phyloP scores from a whole-genome alignment of 2,329 filamentous ascomycete genomes.

The Hypoxylon sp. region DNA sequence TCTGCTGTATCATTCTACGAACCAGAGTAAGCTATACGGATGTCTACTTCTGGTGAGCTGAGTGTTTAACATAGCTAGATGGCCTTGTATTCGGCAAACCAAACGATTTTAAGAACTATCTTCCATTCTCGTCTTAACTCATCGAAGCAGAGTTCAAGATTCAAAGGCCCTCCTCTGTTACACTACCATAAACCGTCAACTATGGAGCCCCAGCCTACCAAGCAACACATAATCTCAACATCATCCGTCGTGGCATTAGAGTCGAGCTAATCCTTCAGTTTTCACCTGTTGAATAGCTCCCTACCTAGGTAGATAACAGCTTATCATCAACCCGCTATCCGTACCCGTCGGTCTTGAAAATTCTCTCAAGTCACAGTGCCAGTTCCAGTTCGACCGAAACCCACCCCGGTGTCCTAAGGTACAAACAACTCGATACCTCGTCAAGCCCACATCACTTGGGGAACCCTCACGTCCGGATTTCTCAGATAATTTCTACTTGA shows the following conservation, averaged over 20 bases:
- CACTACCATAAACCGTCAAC: not conserved
- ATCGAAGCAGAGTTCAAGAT: not conserved
- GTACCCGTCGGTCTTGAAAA: not conserved
- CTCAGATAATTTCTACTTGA: not conserved
- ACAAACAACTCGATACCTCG: not conserved
- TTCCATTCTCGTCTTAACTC: slow-evolving; percentile 12
- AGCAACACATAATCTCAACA: slow-evolving; percentile 3
- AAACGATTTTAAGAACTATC: not conserved
- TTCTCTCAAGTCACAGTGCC: not conserved
- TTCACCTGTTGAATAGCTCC: not conserved
- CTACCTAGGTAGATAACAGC: not conserved
- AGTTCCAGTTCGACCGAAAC: not conserved
- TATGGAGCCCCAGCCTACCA: slow-evolving; percentile 2
- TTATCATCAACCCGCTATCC: not conserved
- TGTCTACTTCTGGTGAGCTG: slow-evolving; percentile 7
- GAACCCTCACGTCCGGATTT: not conserved
- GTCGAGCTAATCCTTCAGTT: slow-evolving; percentile 1
- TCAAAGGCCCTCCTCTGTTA: slow-evolving; percentile 1
- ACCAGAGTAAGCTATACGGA: slow-evolving; percentile 4
- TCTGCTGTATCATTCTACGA: slow-evolving; percentile 4
- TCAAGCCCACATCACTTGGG: not conserved
- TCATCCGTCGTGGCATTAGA: not conserved
- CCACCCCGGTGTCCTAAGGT: not conserved
- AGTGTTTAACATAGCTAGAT: slow-evolving; percentile 14
- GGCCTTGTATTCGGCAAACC: slow-evolving; percentile 8